A percentile compares a stretch with the other conserved stretches of the same genome.
Conservation (phyloP, 2,329 filamentous ascomycete genomes). For the Cercospora sp. region DNA sequence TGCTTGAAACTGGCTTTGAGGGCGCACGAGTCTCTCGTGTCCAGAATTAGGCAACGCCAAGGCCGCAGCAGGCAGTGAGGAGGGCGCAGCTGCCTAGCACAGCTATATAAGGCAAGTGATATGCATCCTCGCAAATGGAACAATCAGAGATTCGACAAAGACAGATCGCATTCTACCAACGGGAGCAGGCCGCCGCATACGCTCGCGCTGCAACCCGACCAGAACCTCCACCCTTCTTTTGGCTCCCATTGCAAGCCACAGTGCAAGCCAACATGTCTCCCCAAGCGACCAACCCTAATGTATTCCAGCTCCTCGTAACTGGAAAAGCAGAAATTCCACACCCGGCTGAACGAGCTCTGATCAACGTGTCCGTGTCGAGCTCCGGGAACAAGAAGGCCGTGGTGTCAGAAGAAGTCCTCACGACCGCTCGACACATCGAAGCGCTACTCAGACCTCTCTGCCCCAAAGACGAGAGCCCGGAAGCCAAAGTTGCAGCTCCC, state of each 20-base stretch:
- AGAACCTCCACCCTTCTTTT: background rate
- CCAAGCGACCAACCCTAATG: background rate
- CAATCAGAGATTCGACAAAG: background rate
- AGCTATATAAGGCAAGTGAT: slow-evolving; percentile 1
- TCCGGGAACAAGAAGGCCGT: slow-evolving; percentile 26
- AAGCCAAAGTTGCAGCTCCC: slow-evolving; percentile 23
- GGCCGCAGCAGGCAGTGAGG: background rate
- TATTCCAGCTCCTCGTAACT: slow-evolving; percentile 26
- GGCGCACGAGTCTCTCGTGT: background rate
- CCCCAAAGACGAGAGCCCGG: slow-evolving; percentile 17
- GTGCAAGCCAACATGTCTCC: slow-evolving; percentile 8
- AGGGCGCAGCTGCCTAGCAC: background rate
- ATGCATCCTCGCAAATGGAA: background rate
- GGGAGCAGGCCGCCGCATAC: background rate
- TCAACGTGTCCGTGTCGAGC: slow-evolving; percentile 29
- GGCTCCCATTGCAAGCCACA: background rate
- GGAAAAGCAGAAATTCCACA: slow-evolving; percentile 28
- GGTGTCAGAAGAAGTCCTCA: slow-evolving; percentile 30
- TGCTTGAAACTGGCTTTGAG: background rate
- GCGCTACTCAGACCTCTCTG: slow-evolving; percentile 22
- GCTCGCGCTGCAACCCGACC: background rate
- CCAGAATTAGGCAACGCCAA: background rate
- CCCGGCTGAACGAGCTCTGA: slow-evolving; percentile 28
- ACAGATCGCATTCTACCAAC: background rate
- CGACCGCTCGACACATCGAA: slow-evolving; percentile 29